phyloP scores from a whole-genome alignment of 768 basidiomycete species.

The Podaxis carcinomalis region DNA sequence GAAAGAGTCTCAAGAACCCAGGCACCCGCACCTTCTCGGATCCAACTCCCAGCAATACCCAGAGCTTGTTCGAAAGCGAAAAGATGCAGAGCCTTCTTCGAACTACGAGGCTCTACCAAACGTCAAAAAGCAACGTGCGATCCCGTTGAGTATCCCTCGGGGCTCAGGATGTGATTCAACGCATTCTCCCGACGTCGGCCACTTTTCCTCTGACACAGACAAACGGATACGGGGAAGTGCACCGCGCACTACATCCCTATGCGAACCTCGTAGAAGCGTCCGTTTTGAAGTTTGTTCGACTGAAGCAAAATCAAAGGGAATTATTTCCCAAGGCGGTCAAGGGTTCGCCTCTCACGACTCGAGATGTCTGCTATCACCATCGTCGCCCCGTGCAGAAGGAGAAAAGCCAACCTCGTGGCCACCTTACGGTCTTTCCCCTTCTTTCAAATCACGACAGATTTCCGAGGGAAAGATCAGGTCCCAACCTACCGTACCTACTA shows the following conservation, averaged over 20 bases:
- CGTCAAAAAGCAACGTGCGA: neutral
- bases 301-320: neutral
- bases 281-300: neutral
- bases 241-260: neutral
- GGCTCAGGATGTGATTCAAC: neutral
- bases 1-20: neutral
- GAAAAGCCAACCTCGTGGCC: neutral
- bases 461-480: neutral
- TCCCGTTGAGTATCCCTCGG: neutral
- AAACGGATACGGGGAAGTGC: neutral
- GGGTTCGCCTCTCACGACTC: neutral
- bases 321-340: neutral
- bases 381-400: neutral
- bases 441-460: neutral
- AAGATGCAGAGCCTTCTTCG: neutral
- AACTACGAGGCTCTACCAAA: neutral
- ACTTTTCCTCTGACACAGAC: neutral
- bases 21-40: neutral
- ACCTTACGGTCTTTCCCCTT: neutral
- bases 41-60: neutral
- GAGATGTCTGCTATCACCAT: neutral
- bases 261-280: neutral
- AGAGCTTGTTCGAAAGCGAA: neutral
- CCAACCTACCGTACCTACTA: neutral
- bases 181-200: neutral